phyloP scores from a whole-genome alignment of 2,329 filamentous ascomycete genomes.

The Verticillium alfalfae region DNA sequence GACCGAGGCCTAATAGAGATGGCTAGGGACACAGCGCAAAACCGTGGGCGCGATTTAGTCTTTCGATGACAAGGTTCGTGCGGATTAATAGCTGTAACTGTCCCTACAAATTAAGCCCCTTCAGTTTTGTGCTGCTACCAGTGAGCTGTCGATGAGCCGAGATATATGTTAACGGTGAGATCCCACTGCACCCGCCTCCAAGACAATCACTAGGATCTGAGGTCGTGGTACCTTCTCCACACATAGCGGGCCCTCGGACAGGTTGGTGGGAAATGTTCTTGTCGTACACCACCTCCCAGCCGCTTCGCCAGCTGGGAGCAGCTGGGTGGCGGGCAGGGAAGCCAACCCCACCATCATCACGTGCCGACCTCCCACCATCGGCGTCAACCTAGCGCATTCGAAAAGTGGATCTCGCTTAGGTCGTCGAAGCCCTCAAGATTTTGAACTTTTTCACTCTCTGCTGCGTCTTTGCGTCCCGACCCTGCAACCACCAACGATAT shows the following conservation, averaged over 20 bases:
- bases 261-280: not conserved
- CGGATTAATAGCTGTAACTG: not conserved
- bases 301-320: not conserved
- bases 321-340: too few species aligned
- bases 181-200: not conserved
- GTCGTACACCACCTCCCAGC: too few species aligned
- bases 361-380: not conserved
- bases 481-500: slow-evolving; percentile 11
- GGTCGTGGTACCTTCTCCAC: not conserved
- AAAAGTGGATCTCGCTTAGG: not conserved
- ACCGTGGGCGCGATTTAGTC: not conserved
- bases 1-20: too few species aligned
- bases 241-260: not conserved
- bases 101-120: not conserved
- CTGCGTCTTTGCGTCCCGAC: slow-evolving; percentile 6
- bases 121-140: too few species aligned
- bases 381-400: not conserved
- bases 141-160: not conserved
- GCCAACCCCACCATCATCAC: not conserved
- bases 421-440: slow-evolving; percentile 1
- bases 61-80: not conserved
- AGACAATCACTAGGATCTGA: too few species aligned
- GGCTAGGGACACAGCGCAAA: not conserved
- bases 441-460: slow-evolving; percentile 1
- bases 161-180: not conserved